Base-by-base conservation (phyloP, 805 yeast species). In the Yarrowia hollandica region DNA sequence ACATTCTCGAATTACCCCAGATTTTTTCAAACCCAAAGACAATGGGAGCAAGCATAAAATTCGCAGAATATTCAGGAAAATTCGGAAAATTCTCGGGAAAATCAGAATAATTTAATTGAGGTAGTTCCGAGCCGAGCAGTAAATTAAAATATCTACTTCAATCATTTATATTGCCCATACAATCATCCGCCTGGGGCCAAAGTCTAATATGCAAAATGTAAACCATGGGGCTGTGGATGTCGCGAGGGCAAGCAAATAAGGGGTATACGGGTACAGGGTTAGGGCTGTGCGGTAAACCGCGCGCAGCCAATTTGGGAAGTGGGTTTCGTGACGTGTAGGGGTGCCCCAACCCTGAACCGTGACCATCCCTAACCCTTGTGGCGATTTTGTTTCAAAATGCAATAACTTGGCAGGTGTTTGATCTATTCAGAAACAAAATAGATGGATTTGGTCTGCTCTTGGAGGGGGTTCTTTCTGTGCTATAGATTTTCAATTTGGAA, bases 201-300 rank as follows among this genome's bases (percentile, higher is more conserved):
- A 41, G 7, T 22, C 22, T 41, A 25, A 41, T 9, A n/a, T 22
- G 5, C 5, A 4, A 38, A 38, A 38, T 41, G 33, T 41, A 39
- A 39, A 23, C 12, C 42, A 16, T 18, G 33, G 18, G 48, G 48
- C 48, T 41, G 48, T 41, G 48, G 48, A 31, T 11, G 48, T 41
- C 48, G 48, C 48, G 33, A 41, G 48, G 33, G 48, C 48, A 41
- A 26, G 30, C 19, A n/a, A 39, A 21, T 22, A 38, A 38, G 28
- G 28, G 42, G 42, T 38, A 38, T 25, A 41, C 46, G 31, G 25
- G 15, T 15, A 7, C 15, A 39, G 30, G 44, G 44, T 39, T 39
- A 23, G 44, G 44, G 44, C 15, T 15, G 41, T n/a, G 16, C 14
- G 34, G 18, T n/a, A 41, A 25, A 41, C 15, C 9, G 18, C 44